phyloP scores from a whole-genome alignment of 164 flowering plant genomes.

The Piper longum region DNA sequence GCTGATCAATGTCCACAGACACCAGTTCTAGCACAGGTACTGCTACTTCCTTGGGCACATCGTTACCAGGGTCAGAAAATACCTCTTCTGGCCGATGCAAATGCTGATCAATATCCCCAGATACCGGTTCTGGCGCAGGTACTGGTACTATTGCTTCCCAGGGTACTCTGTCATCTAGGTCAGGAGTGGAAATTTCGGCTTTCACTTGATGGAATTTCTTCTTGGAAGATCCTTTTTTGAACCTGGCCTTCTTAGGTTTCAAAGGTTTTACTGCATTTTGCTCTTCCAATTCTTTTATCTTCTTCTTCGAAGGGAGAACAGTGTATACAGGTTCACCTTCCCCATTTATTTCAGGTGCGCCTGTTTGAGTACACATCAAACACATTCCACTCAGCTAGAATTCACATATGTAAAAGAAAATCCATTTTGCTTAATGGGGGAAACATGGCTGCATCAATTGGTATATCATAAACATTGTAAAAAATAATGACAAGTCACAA shows the following conservation, averaged over 20 bases:
- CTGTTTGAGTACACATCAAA: background rate
- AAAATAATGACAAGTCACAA: too few species aligned
- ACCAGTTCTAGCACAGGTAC: background rate
- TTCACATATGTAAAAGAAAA: background rate
- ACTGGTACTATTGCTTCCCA: background rate
- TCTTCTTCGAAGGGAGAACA: constrained; percentile 59
- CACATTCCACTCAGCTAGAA: background rate
- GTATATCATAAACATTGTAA: background rate
- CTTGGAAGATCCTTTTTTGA: constrained; percentile 27
- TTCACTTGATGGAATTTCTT: constrained; percentile 15
- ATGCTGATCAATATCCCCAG: too few species aligned
- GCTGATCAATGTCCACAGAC: background rate
- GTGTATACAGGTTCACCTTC: constrained; percentile 29
- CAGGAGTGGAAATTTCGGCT: constrained; percentile 1
- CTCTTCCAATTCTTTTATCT: constrained; percentile 18
- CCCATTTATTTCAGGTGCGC: constrained; percentile 6
- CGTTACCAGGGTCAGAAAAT: background rate
- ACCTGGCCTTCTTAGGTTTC: constrained; percentile 43
- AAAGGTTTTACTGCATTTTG: constrained; percentile 20
- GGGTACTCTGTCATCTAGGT: background rate
- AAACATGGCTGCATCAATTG: background rate
- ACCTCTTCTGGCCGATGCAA: too few species aligned
- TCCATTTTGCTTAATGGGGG: background rate
- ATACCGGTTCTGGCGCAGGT: too few species aligned
- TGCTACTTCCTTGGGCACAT: background rate